Evolutionary conservation across 495 filamentous ascomycete species (phyloP).

Genomic region (Neohortaea acidophila): DNA sequence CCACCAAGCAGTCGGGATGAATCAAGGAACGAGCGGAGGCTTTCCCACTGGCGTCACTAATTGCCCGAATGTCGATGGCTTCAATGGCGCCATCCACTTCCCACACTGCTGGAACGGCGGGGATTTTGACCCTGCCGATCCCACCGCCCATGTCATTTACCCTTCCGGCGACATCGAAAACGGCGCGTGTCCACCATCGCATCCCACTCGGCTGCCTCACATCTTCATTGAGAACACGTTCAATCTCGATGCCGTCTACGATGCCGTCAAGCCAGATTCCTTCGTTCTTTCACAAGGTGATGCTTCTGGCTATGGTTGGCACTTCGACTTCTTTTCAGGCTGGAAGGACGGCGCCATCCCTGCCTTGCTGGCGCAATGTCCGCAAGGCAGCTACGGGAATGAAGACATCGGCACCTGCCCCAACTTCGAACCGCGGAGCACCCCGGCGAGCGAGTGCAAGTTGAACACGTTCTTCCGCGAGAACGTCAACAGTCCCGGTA

Average conservation of each 20-base stretch:
- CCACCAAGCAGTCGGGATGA: background rate
- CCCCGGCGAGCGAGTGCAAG: background rate
- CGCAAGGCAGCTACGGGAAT: background rate
- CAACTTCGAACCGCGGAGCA: background rate
- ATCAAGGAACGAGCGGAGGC: constrained; percentile 3
- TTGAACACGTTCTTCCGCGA: constrained; percentile 1
- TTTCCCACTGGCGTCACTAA: constrained; percentile 3
- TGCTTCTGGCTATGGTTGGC: constrained; percentile 5
- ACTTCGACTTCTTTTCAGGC: constrained; percentile 10
- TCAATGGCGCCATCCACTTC: constrained; percentile 10
- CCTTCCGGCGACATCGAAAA: constrained; percentile 1
- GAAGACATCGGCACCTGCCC: constrained; percentile 1
- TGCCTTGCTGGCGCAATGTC: constrained; percentile 1
- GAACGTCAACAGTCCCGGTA: constrained; percentile 4
- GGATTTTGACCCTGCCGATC: constrained; percentile 1
- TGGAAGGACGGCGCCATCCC: constrained; percentile 8
- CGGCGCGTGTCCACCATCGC: constrained; percentile 1
- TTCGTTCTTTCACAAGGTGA: constrained; percentile 5
- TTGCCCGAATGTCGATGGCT: constrained; percentile 1
- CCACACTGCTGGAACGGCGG: constrained; percentile 10
- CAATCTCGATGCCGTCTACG: background rate
- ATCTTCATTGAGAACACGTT: constrained; percentile 10
- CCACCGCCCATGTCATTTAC: constrained; percentile 4
- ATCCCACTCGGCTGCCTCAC: constrained; percentile 7
- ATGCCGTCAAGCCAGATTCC: constrained; percentile 1